Percentiles rank a stretch among this genome's conserved stretches.
Conservation (phyloP, 2,329 filamentous ascomycete species). For the Fusarium drepaniforme region DNA sequence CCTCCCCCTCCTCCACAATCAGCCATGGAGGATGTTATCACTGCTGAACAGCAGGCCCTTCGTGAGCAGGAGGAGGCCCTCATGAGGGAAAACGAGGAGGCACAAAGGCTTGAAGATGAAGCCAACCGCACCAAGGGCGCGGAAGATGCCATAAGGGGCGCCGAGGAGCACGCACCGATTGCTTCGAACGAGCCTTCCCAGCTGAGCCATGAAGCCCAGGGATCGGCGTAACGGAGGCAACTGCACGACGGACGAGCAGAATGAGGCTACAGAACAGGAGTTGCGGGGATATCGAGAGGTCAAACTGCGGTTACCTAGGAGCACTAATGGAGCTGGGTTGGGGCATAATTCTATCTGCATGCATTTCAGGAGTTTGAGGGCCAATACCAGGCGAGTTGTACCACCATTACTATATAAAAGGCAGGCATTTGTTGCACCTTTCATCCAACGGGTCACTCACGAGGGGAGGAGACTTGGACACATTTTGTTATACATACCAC, state of each 20-base stretch:
- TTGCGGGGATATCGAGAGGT: constrained; percentile 35
- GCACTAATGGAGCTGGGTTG: constrained; percentile 39
- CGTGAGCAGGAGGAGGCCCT: constrained; percentile 64
- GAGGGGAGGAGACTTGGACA: constrained; percentile 8
- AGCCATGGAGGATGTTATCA: constrained; percentile 50
- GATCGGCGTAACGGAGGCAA: constrained; percentile 21
- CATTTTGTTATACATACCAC: background rate
- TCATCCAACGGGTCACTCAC: constrained; percentile 5
- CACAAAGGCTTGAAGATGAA: constrained; percentile 64
- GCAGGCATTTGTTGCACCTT: constrained; percentile 21
- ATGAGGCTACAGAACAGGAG: constrained; percentile 37
- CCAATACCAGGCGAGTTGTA: constrained; percentile 39
- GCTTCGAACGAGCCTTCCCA: constrained; percentile 27
- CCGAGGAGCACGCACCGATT: constrained; percentile 34
- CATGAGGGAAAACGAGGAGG: constrained; percentile 67
- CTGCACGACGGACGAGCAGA: constrained; percentile 28
- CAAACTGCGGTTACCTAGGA: constrained; percentile 32
- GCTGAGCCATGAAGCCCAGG: constrained; percentile 16
- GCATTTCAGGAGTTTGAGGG: constrained; percentile 42
- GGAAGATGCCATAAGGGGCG: constrained; percentile 40
- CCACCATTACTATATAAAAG: constrained; percentile 37
- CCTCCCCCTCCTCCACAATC: constrained; percentile 61
- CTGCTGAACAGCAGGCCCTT: constrained; percentile 59
- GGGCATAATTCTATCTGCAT: constrained; percentile 39
- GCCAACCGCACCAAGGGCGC: constrained; percentile 48